Base-by-base conservation (phyloP, 192 early-diverging fungal genomes). In the Gonapodya prolifera region DNA sequence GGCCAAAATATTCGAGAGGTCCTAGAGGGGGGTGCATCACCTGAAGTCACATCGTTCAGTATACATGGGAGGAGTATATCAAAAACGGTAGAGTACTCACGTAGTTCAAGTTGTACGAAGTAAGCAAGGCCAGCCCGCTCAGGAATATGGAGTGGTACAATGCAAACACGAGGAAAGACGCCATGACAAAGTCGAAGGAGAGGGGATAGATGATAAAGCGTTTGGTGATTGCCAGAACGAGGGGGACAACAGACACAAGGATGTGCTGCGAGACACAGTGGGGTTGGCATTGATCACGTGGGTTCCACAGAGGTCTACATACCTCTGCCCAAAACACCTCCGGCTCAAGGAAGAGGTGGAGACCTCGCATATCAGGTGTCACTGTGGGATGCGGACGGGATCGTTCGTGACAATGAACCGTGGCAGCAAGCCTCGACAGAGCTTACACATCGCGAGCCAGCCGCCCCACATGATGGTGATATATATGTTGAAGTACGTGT, bases 401-500 rank as follows among this genome's bases (percentile, higher is more conserved):
- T 23, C 8, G 45, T 61, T 61, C 23, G 8, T 16, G 45, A 8
- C 8, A 61, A 61, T 23, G 45, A 61, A 61, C 45, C 45, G 45
- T 61, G 45, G 45, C n/a, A 61, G 45, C 1, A 34, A 28, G 0
- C 34, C 33, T 23, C 30, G 35, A 0, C 30, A 76, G 1, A 0
- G 35, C 0, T 1, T 1, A 34, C 28, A 0, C 1, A 35, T 16
- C 0, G 75, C 33, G 35, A 33, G 75, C 45, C 75, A 76, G 34
- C 31, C 35, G 17, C 87, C 86, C 87, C 87, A 88, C 76, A 85
- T 81, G 32, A 85, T 88, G 36, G 86, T 84, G n/a, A 88, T 80
- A 75, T 88, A 88, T 70, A 88, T 80, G 35, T 88, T 88, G 70
- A 88, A 61, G 45, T 61, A 61, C 45, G 45, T 61, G 45, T 61